Conservation (phyloP, 805 yeast genomes). For the Vanderwaltozyma yarrowii region DNA sequence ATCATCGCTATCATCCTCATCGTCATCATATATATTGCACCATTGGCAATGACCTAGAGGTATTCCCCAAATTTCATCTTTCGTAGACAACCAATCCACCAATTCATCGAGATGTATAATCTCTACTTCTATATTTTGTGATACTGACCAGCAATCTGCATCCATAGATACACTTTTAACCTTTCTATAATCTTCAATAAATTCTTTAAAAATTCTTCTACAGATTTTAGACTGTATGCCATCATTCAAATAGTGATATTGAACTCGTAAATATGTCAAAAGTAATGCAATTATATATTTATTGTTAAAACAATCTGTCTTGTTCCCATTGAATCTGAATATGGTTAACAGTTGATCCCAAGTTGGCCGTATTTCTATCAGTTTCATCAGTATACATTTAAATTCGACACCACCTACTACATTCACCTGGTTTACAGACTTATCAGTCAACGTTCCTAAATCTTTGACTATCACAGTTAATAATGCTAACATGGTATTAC, state of each 20-base stretch:
- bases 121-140: constrained; percentile 11
- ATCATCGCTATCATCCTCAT: constrained; percentile 10
- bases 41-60: constrained; percentile 55
- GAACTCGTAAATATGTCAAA: constrained; percentile 50
- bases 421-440: constrained; percentile 8
- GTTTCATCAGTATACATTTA: constrained; percentile 58
- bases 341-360: constrained; percentile 17
- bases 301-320: constrained; percentile 48
- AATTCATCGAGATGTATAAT: constrained; percentile 62
- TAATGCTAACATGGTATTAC: constrained; percentile 20
- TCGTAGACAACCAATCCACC: constrained; percentile 47
- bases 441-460: constrained; percentile 16
- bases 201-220: constrained; percentile 43
- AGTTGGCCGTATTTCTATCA: constrained; percentile 67
- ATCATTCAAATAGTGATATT: constrained; percentile 18
- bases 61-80: constrained; percentile 59
- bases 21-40: constrained; percentile 21
- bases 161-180: constrained; percentile 38
- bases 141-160: constrained; percentile 26
- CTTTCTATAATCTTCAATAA: constrained; percentile 58
- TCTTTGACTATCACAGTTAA: constrained; percentile 17
- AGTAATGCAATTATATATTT: constrained; percentile 44
- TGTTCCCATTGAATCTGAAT: constrained; percentile 16
- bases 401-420: constrained; percentile 27
- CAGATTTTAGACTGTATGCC: constrained; percentile 39